These are phyloP conservation scores for Ophiostoma angusticollis DNA, from an alignment of 2,329 filamentous ascomycete genomes.

Conservation along the genomic window DNA sequence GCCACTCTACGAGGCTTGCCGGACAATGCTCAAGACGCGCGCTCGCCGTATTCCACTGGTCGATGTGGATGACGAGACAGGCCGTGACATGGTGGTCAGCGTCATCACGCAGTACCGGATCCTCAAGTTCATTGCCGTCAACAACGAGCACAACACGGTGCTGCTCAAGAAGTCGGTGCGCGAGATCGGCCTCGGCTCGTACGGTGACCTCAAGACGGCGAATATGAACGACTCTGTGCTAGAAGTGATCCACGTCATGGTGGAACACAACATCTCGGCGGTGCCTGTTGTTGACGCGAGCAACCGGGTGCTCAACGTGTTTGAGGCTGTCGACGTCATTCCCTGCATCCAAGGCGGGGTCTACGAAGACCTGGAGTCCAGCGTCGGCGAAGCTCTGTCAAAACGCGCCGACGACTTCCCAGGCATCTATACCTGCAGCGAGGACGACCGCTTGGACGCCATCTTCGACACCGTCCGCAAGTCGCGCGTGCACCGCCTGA, in stretches of 20 bases:
- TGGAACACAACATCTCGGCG: conserved; percentile 85
- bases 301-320: conserved; percentile 75
- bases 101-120: conserved; percentile 98
- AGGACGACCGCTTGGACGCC: conserved; percentile 83
- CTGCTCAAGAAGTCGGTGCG: conserved; percentile 75
- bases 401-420: conserved; percentile 84
- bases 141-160: conserved; percentile 72
- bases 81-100: conserved; percentile 82
- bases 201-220: conserved; percentile 66
- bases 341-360: conserved; percentile 85
- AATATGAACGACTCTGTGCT: conserved; percentile 85
- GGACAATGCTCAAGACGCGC: conserved; percentile 84
- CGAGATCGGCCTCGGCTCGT: conserved; percentile 77
- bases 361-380: conserved; percentile 80
- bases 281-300: conserved; percentile 82
- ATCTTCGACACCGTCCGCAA: conserved; percentile 96
- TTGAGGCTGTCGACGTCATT: conserved; percentile 95
- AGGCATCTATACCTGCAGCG: conserved; percentile 90
- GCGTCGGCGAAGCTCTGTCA: conserved; percentile 77
- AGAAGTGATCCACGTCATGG: conserved; percentile 86
- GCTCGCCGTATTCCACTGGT: conserved; percentile 89
- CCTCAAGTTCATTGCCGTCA: conserved; percentile 96
- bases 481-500: conserved; percentile 82
- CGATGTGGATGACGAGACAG: conserved; percentile 87
- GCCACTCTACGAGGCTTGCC: conserved; percentile 89